These are phyloP conservation scores for Lactifluus rugatus DNA, from an alignment of 768 basidiomycete genomes.

Conservation along the genomic window DNA sequence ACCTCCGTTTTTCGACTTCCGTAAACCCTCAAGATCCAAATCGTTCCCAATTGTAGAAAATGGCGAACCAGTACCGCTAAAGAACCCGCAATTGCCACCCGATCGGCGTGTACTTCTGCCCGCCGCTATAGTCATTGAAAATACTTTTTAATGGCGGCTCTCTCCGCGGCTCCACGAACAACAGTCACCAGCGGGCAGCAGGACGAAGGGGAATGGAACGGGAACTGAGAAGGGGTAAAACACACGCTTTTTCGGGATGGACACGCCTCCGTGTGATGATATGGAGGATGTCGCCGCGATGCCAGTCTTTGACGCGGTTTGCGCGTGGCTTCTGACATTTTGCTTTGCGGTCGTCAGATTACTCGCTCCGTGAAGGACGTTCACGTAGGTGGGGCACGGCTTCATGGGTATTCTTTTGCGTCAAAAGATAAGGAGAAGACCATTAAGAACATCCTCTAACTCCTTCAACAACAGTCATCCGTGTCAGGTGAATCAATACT, in stretches of 20 bases:
- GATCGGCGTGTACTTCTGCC: conserved; percentile 11
- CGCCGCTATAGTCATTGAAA: conserved; percentile 4
- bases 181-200: neutral
- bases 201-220: conserved; percentile 4
- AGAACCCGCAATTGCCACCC: neutral
- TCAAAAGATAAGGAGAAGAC: conserved; percentile 1
- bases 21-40: neutral
- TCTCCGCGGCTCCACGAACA: conserved; percentile 13
- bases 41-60: neutral
- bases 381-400: neutral
- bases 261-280: neutral
- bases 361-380: too few species aligned
- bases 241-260: conserved; percentile 5
- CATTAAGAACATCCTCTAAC: neutral
- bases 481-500: neutral
- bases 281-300: neutral
- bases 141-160: conserved; percentile 9
- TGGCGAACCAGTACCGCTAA: conserved; percentile 1
- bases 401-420: conserved; percentile 6
- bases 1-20: conserved; percentile 6
- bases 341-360: neutral
- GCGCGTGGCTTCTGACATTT: conserved; percentile 7
- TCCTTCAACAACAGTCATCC: neutral
- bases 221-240: neutral
- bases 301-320: neutral